Conservation (phyloP, 768 basidiomycete species). For the Termitomyces sp. region DNA sequence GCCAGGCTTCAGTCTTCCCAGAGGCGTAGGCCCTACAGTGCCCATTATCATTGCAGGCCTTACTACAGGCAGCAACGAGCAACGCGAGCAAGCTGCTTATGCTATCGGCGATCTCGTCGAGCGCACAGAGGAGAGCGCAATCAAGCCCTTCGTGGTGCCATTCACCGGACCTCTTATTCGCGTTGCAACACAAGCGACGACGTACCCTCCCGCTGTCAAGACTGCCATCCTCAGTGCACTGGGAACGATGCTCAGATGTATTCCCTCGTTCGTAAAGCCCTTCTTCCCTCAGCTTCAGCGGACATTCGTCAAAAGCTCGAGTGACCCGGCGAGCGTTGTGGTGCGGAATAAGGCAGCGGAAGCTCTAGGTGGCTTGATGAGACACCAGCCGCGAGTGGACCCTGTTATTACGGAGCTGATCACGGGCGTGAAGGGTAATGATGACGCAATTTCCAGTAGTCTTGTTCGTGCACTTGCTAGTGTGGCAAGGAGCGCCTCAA, state of each 20-base stretch:
- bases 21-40: slow-evolving; percentile 78
- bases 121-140: slow-evolving; percentile 68
- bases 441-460: slow-evolving; percentile 71
- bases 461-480: slow-evolving; percentile 71
- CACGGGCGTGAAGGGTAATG: slow-evolving; percentile 47
- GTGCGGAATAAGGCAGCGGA: slow-evolving; percentile 81
- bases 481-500: slow-evolving; percentile 64
- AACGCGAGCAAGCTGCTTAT: slow-evolving; percentile 91
- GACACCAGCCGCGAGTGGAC: slow-evolving; percentile 84
- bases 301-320: slow-evolving; percentile 90
- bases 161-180: slow-evolving; percentile 95
- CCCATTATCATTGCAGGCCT: slow-evolving; percentile 91
- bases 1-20: slow-evolving; percentile 81
- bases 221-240: slow-evolving; percentile 85
- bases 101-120: slow-evolving; percentile 96
- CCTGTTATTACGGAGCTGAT: slow-evolving; percentile 91
- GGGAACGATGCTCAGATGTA: slow-evolving; percentile 76
- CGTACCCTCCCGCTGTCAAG: slow-evolving; percentile 91
- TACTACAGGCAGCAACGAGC: slow-evolving; percentile 91
- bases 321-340: slow-evolving; percentile 70
- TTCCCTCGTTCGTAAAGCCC: slow-evolving; percentile 88
- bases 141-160: slow-evolving; percentile 94
- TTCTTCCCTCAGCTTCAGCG: slow-evolving; percentile 98
- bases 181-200: slow-evolving; percentile 84
- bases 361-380: slow-evolving; percentile 88